Conservation (phyloP, 805 yeast genomes). For the Pichia deserticola region DNA sequence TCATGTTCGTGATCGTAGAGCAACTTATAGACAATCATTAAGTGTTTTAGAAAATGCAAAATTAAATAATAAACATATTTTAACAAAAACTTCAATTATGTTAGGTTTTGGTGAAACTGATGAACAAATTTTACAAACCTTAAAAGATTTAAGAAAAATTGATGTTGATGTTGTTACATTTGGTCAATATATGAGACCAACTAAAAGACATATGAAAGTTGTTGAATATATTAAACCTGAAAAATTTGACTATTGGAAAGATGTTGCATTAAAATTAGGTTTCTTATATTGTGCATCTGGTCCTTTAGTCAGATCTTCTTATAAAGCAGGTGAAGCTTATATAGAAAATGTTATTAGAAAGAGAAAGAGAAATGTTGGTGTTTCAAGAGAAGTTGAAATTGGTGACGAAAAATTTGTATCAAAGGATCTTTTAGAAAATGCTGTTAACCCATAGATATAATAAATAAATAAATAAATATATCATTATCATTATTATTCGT, state of each 20-base stretch:
- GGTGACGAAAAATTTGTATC: constrained; percentile 26
- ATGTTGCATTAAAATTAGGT: constrained; percentile 79
- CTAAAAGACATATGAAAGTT: constrained; percentile 97
- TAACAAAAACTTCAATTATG: constrained; percentile 94
- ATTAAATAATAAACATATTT: constrained; percentile 57
- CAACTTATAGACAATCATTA: constrained; percentile 85
- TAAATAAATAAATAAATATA: background rate
- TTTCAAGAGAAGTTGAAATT: constrained; percentile 26
- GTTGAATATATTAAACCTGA: constrained; percentile 93
- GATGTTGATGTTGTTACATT: constrained; percentile 93
- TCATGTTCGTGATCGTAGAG: constrained; percentile 91
- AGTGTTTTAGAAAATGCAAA: constrained; percentile 77
- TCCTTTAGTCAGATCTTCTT: constrained; percentile 91
- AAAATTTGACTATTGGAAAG: constrained; percentile 89
- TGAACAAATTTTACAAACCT: constrained; percentile 71
- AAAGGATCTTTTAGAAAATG: constrained; percentile 14
- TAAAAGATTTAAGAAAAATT: constrained; percentile 66
- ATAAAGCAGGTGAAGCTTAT: constrained; percentile 97
- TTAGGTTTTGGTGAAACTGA: constrained; percentile 95
- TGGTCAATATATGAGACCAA: constrained; percentile 99
- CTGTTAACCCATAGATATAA: background rate
- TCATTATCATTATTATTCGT: too few relatives aligned
- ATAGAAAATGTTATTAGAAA: constrained; percentile 87
- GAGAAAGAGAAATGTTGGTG: constrained; percentile 44
- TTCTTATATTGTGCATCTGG: constrained; percentile 96